Evolutionary conservation across 2,329 filamentous ascomycete species (phyloP).

Genomic region (Aureobasidium pullulans): DNA sequence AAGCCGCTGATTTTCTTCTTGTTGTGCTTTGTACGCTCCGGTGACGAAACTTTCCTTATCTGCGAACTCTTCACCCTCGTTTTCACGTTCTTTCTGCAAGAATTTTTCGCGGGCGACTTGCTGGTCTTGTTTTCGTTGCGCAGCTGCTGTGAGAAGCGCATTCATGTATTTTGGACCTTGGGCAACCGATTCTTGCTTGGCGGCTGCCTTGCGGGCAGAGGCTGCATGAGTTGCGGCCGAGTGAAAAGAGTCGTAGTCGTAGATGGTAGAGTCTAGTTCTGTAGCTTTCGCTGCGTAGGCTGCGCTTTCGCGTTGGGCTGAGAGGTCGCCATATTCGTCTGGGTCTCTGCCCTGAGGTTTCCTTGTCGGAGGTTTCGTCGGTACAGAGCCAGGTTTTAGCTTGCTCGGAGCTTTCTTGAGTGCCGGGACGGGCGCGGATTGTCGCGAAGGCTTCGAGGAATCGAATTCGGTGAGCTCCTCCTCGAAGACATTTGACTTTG

Average conservation of each 20-base stretch:
- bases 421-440: constrained; percentile 25
- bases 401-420: constrained; percentile 23
- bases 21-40: constrained; percentile 72
- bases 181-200: constrained; percentile 48
- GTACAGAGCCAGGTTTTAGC: constrained; percentile 18
- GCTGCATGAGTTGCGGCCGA: constrained; percentile 62
- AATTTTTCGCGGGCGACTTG: constrained; percentile 74
- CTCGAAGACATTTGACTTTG: constrained; percentile 29
- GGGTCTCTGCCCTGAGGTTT: constrained; percentile 23
- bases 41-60: constrained; percentile 86
- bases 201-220: constrained; percentile 47
- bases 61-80: constrained; percentile 71
- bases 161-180: constrained; percentile 73
- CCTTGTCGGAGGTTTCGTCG: constrained; percentile 34
- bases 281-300: constrained; percentile 59
- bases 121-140: constrained; percentile 69
- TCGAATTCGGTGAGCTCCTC: constrained; percentile 53
- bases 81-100: constrained; percentile 67
- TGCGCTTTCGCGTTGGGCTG: constrained; percentile 55
- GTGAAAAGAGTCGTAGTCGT: constrained; percentile 80
- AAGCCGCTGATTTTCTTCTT: constrained; percentile 62
- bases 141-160: constrained; percentile 63
- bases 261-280: constrained; percentile 64
- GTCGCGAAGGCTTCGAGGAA: constrained; percentile 31
- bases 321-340: constrained; percentile 55